Conservation (phyloP, 805 yeast genomes). For the Teunomyces barrocoloradensis region DNA sequence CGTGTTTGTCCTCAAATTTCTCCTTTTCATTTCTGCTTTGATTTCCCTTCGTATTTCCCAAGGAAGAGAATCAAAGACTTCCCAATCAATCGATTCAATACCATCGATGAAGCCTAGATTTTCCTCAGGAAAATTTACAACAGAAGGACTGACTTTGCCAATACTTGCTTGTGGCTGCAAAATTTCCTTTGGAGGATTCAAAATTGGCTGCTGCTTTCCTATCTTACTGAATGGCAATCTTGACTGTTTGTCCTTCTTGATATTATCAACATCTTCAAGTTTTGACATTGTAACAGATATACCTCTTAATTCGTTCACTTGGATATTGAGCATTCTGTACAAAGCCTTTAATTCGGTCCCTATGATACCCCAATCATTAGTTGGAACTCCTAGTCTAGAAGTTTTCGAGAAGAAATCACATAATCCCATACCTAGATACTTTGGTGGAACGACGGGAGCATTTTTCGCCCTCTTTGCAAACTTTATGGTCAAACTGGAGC, state of each 20-base stretch:
- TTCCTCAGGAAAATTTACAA: neutral
- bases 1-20: conserved; percentile 27
- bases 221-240: conserved; percentile 17
- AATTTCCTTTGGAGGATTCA: conserved; percentile 25
- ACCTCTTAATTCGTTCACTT: conserved; percentile 73
- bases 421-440: conserved; percentile 79
- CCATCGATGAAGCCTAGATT: neutral
- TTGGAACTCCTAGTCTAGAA: conserved; percentile 57
- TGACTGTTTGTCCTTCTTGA: conserved; percentile 21
- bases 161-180: conserved; percentile 12
- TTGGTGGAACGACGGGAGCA: conserved; percentile 76
- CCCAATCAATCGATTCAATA: conserved; percentile 54
- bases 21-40: conserved; percentile 46
- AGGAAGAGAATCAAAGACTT: conserved; percentile 66
- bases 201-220: neutral
- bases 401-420: conserved; percentile 66
- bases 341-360: conserved; percentile 58
- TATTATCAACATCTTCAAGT: conserved; percentile 36
- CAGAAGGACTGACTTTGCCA: conserved; percentile 10
- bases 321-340: conserved; percentile 54
- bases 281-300: conserved; percentile 67
- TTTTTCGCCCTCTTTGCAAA: conserved; percentile 59
- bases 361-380: conserved; percentile 59
- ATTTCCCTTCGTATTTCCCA: conserved; percentile 63
- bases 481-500: conserved; percentile 61